A percentile compares a stretch with the other conserved stretches of the same genome.
phyloP scores from a whole-genome alignment of 106 monocot species.

The Phalaenopsis equestris region DNA sequence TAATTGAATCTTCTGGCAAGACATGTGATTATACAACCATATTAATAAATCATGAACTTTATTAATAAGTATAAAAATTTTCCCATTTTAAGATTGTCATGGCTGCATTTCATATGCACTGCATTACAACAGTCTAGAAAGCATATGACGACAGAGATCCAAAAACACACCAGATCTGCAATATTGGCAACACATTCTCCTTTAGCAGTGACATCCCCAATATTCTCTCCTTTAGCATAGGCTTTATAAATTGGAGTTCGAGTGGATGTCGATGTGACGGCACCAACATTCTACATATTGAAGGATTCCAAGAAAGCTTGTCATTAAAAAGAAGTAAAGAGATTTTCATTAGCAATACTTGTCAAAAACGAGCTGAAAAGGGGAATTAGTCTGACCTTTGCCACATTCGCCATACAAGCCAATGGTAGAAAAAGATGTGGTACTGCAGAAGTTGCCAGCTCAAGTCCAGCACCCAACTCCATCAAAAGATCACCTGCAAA shows the following conservation, averaged over 20 bases:
- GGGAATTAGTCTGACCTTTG: slow-evolving; percentile 43
- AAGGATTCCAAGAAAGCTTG: neutral
- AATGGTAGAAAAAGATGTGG: slow-evolving; percentile 93
- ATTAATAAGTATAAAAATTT: neutral
- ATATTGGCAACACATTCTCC: slow-evolving; percentile 98
- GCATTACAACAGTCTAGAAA: neutral
- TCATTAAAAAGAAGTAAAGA: slow-evolving; percentile 1
- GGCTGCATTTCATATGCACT: neutral
- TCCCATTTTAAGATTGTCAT: neutral
- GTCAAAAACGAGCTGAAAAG: neutral
- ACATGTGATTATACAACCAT: neutral
- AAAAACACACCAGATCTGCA: slow-evolving; percentile 83
- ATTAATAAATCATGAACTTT: neutral
- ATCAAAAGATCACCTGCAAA: slow-evolving; percentile 89
- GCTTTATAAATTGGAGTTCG: slow-evolving; percentile 98
- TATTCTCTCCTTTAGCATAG: slow-evolving; percentile 95
- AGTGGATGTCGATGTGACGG: slow-evolving; percentile 93
- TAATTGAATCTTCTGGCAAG: neutral
- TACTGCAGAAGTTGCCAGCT: slow-evolving; percentile 79
- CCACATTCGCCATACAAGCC: slow-evolving; percentile 92
- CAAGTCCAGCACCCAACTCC: slow-evolving; percentile 96
- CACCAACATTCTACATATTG: slow-evolving; percentile 82
- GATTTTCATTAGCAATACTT: neutral
- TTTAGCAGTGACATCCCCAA: slow-evolving; percentile 99
- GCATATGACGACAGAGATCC: neutral